Evolutionary conservation across 345 rosid species (phyloP), one percentile per base, ranked within the genome.

Genomic region (Populus ilicifolia): DNA sequence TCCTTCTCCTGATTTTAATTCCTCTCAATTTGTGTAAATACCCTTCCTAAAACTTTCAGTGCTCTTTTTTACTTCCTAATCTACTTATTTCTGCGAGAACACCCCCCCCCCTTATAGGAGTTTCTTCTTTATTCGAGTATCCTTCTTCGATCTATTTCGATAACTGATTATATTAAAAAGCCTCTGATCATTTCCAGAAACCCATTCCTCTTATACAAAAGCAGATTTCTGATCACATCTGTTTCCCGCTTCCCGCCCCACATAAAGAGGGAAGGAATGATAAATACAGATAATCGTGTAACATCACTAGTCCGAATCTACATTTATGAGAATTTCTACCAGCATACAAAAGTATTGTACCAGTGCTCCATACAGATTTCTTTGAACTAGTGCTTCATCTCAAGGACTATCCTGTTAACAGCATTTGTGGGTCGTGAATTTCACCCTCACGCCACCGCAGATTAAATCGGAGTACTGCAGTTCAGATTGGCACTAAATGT

Each of bases 401-500:
- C 44, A 10, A 9, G 17, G 65, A 46, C 12, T 23, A 62, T 69
- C 69, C 54, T 62, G 75, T 67, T 64, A 2, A 23, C 66, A 52
- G 27, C 56, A 61, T 59, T 61, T 59, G 66, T 73, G 41, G 69
- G 73, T 61, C 77, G 3, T 16, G 43, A 7, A 36, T 16, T 6
- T 16, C 48, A 23, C 43, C 76, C 73, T 81, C 71, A 2, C 5
- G 25, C 64, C 44, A 72, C 72, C 29, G 72, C 86, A 64, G 72
- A 61, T 67, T 68, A 8, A 23, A 71, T 78, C 83, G 46, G 75
- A 74, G 75, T 36, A 74, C 29, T 66, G 52, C 54, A 78, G 33
- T 70, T 59, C 71, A 70, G 80, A 79, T 67, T 50, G 62, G 56
- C 65, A 77, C 79, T 72, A 65, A 75, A 77, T 7, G 69, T 43